phyloP scores from a whole-genome alignment of 352 stramenopile species.

The Aphanomyces cochlioides region DNA sequence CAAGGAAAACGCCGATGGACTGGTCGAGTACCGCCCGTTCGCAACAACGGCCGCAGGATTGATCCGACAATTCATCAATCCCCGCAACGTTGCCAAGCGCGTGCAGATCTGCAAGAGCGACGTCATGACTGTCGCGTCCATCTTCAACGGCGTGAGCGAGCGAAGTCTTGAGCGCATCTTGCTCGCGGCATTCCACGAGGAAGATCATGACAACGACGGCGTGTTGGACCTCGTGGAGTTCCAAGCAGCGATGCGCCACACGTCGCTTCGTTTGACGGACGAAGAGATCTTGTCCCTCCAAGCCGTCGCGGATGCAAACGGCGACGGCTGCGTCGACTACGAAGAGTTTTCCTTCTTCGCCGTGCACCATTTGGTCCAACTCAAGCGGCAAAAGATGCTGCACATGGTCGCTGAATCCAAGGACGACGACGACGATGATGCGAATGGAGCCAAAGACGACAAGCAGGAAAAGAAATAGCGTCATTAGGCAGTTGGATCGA shows the following conservation, averaged over 20 bases:
- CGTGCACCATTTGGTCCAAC: conserved; percentile 37
- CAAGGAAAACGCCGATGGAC: conserved; percentile 2
- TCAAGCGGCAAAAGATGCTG: conserved; percentile 21
- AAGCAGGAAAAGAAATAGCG: not conserved
- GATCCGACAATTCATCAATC: conserved; percentile 29
- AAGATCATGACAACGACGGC: conserved; percentile 65
- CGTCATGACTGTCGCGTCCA: conserved; percentile 8
- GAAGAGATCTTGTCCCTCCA: conserved; percentile 63
- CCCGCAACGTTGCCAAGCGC: conserved; percentile 17
- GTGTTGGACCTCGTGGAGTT: conserved; percentile 45
- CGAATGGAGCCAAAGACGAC: conserved; percentile 2
- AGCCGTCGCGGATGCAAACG: conserved; percentile 69
- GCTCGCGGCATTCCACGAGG: conserved; percentile 38
- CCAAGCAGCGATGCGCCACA: conserved; percentile 52
- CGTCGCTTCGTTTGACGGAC: conserved; percentile 48
- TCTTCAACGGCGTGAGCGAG: conserved; percentile 48
- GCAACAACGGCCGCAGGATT: conserved; percentile 7
- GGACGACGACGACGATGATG: conserved; percentile 24
- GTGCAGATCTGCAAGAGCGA: conserved; percentile 37
- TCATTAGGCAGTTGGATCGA: no score
- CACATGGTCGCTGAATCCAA: conserved; percentile 12
- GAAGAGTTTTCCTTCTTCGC: conserved; percentile 62
- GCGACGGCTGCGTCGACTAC: conserved; percentile 83
- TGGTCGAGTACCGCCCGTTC: conserved; percentile 22
- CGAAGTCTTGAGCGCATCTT: conserved; percentile 48